Conservation (phyloP, 2,329 filamentous ascomycete species). For the Rutstroemia sp. region DNA sequence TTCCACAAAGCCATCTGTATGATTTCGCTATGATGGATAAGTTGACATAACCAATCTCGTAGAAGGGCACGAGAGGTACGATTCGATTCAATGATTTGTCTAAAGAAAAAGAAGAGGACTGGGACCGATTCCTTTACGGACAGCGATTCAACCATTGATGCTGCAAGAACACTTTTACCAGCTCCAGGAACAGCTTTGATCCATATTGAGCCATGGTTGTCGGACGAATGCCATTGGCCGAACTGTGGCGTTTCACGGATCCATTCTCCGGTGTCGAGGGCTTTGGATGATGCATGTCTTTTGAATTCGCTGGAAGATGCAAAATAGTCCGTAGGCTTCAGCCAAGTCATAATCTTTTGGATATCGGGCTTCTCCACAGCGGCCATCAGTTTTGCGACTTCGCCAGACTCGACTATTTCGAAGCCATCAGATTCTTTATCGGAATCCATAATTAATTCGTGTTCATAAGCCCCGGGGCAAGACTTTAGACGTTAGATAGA, state of each 20-base stretch:
- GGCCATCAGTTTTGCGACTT: not conserved
- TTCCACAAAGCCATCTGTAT: not conserved
- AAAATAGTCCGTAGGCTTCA: slow-evolving; percentile 18
- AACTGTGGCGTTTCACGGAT: slow-evolving; percentile 16
- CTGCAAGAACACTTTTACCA: slow-evolving; percentile 38
- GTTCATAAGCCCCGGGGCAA: too few species aligned
- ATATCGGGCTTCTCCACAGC: not conserved
- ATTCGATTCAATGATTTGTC: slow-evolving; percentile 32
- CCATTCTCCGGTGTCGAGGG: slow-evolving; percentile 17
- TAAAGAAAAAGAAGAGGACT: slow-evolving; percentile 34
- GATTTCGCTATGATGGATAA: slow-evolving; percentile 22
- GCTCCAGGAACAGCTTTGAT: slow-evolving; percentile 39
- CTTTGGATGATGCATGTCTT: slow-evolving; percentile 16
- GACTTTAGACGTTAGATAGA: too few species aligned
- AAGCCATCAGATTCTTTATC: not conserved
- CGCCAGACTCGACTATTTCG: not conserved
- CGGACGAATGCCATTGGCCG: slow-evolving; percentile 14
- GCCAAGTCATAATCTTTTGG: slow-evolving; percentile 5
- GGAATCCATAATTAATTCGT: not conserved
- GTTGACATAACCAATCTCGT: slow-evolving; percentile 31
- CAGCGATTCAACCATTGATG: slow-evolving; percentile 14
- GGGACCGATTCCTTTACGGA: slow-evolving; percentile 7
- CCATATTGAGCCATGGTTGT: slow-evolving; percentile 36
- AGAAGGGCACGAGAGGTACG: slow-evolving; percentile 22
- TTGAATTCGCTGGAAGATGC: slow-evolving; percentile 15